phyloP scores from a whole-genome alignment of 176 grass and related monocot genomes.

The Echinochloa phyllopogon region DNA sequence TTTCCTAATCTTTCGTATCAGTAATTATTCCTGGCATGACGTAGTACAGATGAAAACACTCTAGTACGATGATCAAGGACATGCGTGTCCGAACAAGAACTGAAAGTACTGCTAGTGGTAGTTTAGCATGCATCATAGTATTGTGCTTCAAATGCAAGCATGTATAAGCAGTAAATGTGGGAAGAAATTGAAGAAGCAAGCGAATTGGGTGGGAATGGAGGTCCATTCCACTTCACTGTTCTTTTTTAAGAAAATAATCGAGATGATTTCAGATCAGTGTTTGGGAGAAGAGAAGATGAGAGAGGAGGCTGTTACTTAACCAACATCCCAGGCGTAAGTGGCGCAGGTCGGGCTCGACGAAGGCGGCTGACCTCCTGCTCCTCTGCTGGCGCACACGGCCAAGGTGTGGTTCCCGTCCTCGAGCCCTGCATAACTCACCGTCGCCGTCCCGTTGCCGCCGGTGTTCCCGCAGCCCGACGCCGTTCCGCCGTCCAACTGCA shows the following conservation, averaged over 20 bases:
- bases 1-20: neutral
- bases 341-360: conserved; percentile 42
- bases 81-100: neutral
- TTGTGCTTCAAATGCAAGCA: neutral
- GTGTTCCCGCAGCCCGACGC: conserved; percentile 43
- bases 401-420: conserved; percentile 76
- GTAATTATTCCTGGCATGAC: neutral
- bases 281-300: neutral
- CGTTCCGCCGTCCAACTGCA: conserved; percentile 72
- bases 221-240: no score
- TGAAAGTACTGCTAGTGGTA: neutral
- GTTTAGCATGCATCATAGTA: no score
- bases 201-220: no score
- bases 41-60: neutral
- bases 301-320: conserved; percentile 56
- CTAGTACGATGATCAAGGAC: neutral
- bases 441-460: conserved; percentile 34
- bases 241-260: no score
- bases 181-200: neutral
- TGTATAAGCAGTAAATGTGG: neutral
- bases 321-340: conserved; percentile 81
- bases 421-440: conserved; percentile 54
- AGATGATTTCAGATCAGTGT: no score
- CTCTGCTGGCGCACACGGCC: conserved; percentile 51
- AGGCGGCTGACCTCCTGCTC: neutral